phyloP scores from a whole-genome alignment of 257 asterid genomes.

The Lantana camara region DNA sequence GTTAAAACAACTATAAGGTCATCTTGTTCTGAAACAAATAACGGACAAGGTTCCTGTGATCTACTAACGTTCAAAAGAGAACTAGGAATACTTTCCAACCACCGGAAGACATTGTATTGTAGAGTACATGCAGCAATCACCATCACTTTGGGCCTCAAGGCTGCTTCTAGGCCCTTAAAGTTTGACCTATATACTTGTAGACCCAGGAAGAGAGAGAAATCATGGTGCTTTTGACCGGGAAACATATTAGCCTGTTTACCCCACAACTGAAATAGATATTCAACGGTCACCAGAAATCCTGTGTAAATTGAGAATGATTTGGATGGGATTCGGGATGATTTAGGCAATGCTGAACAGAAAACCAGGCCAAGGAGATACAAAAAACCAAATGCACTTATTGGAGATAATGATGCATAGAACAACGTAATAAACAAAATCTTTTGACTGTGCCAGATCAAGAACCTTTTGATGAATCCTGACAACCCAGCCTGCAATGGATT shows the following conservation, averaged over 20 bases:
- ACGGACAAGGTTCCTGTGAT: constrained; percentile 68
- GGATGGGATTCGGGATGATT: constrained; percentile 64
- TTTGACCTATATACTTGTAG: constrained; percentile 50
- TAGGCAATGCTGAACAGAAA: constrained; percentile 58
- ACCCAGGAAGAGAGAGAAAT: constrained; percentile 56
- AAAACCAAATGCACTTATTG: constrained; percentile 66
- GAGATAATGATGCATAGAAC: constrained; percentile 67
- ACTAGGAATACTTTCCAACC: constrained; percentile 60
- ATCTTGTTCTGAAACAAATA: constrained; percentile 63
- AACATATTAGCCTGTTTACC: constrained; percentile 68
- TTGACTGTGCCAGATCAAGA: constrained; percentile 69
- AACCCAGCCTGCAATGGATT: constrained; percentile 52
- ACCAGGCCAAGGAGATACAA: constrained; percentile 67
- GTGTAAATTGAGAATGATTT: constrained; percentile 60
- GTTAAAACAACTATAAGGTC: constrained; percentile 32
- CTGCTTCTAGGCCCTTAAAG: constrained; percentile 71
- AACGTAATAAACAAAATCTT: constrained; percentile 56
- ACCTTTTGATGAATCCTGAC: constrained; percentile 56
- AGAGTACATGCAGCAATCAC: constrained; percentile 70
- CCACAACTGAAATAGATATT: constrained; percentile 77
- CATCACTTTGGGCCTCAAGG: constrained; percentile 67
- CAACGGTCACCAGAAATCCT: constrained; percentile 55
- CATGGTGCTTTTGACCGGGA: constrained; percentile 62
- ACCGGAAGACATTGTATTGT: constrained; percentile 67
- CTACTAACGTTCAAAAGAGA: constrained; percentile 41